Conservation (phyloP, 2,329 filamentous ascomycete species). For the Ophiosphaerella korrae region DNA sequence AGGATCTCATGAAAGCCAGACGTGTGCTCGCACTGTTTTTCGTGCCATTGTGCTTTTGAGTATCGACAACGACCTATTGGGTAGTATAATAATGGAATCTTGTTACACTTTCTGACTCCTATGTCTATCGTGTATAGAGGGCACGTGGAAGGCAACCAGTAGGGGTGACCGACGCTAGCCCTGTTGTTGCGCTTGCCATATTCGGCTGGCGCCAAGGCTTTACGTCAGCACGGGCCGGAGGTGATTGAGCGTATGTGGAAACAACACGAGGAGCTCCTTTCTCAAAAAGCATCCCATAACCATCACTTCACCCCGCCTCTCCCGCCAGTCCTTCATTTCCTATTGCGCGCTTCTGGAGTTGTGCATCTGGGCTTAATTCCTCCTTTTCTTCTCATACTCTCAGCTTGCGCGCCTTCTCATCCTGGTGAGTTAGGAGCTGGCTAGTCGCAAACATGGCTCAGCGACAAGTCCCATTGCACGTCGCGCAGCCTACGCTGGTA, state of each 20-base stretch:
- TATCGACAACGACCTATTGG: background rate
- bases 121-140: too few relatives aligned
- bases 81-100: too few relatives aligned
- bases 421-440: constrained; percentile 47
- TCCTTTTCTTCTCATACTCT: constrained; percentile 43
- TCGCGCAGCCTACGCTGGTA: constrained; percentile 83
- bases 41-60: background rate
- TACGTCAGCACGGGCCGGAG: constrained; percentile 14
- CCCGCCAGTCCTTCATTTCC: constrained; percentile 43
- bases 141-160: too few relatives aligned
- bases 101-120: too few relatives aligned
- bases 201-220: constrained; percentile 11
- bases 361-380: constrained; percentile 45
- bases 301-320: constrained; percentile 29
- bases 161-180: too few relatives aligned
- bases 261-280: constrained; percentile 31
- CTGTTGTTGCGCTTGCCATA: constrained; percentile 10
- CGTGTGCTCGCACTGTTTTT: background rate
- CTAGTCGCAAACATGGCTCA: constrained; percentile 62
- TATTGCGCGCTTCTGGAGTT: constrained; percentile 47
- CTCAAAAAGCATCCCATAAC: constrained; percentile 35
- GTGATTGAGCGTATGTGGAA: constrained; percentile 23
- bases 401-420: constrained; percentile 37
- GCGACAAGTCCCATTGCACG: constrained; percentile 82
- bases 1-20: background rate